A percentile compares a stretch with the other conserved stretches of the same genome.
Conservation (phyloP, 192 early-diverging fungal species). For the Coemansia furcata region DNA sequence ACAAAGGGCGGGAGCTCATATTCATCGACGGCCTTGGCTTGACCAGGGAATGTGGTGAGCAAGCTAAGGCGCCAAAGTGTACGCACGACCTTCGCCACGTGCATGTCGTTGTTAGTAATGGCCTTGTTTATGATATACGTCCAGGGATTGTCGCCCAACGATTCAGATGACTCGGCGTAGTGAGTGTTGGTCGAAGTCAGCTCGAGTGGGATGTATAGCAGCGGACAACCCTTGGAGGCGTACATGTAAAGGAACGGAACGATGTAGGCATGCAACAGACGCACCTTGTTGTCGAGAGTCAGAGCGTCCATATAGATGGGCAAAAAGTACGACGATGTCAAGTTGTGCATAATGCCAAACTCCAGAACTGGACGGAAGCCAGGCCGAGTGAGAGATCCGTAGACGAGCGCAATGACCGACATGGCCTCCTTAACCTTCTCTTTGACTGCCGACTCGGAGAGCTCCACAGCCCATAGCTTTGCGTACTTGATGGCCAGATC, state of each 20-base stretch:
- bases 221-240: conserved; percentile 46
- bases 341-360: conserved; percentile 51
- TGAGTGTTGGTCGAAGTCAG: conserved; percentile 22
- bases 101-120: conserved; percentile 53
- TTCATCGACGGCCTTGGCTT: not conserved
- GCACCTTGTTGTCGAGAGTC: conserved; percentile 36
- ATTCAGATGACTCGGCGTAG: not conserved
- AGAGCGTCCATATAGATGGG: conserved; percentile 44
- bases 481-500: conserved; percentile 36
- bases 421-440: conserved; percentile 45
- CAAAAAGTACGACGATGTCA: conserved; percentile 57
- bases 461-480: conserved; percentile 41
- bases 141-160: conserved; percentile 46
- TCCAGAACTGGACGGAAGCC: conserved; percentile 23
- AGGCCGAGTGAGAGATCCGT: conserved; percentile 35
- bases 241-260: conserved; percentile 31
- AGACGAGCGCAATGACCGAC: conserved; percentile 28
- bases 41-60: conserved; percentile 12
- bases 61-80: conserved; percentile 54
- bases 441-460: conserved; percentile 32
- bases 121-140: conserved; percentile 45
- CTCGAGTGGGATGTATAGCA: conserved; percentile 24
- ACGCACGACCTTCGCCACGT: conserved; percentile 57
- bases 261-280: conserved; percentile 48
- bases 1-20: conserved; percentile 26